Base-by-base conservation (phyloP, 208 protist species). In the Acanthamoeba lenticulata region DNA sequence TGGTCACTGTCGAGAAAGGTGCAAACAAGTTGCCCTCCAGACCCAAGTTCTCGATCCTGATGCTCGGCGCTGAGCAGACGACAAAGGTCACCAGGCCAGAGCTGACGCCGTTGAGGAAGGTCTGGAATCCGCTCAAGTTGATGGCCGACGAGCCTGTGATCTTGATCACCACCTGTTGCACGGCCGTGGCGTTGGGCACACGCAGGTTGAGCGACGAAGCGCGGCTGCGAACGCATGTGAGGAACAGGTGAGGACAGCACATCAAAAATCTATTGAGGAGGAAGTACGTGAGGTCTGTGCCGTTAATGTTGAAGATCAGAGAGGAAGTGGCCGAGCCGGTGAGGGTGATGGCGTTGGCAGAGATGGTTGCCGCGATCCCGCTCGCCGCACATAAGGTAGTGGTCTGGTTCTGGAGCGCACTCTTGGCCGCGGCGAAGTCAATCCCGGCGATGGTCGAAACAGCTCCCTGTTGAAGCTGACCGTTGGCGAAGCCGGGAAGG, bases 11-110 rank as follows among this genome's bases (percentile, higher is more conserved):
- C 24, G 77, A 42, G 29, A 21, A 40, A 11, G 77, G 77, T 2
- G 77, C 77, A 0, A 86, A 19, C 77, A 86, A 44, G 77, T 86
- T 86, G 77, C 77, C 45, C 34, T 86, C 34, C n/a, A 86, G 77
- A 6, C 45, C 44, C 9, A 86, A 86, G 77, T 60, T 86, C 17
- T 19, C 4, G 45, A 86, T 17, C 27, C 2, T 40, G 27, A 40
- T 44, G 24, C 17, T 86, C n/a, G 77, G 40, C n/a, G 77, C 44
- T 0, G 42, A 44, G 45, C 77, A 86, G 27, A 86, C 77, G 77
- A 86, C 45, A 24, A 29, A 86, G 32, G 77, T 86, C 6, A 86
- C 77, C 21, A 60, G 40, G 24, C 77, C 77, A 1, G 77, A 86
- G 38, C 44, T 49, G 11, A 86, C 40, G 45, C 77, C 77, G 45